Conservation (phyloP, 2,329 filamentous ascomycete species). For the Dothideomycetes sp. region DNA sequence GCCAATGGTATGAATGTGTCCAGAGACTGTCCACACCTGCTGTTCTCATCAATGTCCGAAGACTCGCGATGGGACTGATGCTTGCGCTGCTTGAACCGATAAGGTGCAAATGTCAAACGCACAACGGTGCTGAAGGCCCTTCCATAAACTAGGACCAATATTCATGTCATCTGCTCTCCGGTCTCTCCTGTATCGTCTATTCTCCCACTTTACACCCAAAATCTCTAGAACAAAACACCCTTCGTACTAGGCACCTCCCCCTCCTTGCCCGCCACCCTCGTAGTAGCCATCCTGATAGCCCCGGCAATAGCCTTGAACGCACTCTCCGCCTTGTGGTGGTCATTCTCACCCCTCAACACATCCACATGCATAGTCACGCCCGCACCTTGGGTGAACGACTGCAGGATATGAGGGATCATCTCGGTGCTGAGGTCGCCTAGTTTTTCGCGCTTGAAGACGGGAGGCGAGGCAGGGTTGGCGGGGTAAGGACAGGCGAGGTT, state of each 20-base stretch:
- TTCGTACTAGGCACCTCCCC: conserved; percentile 95
- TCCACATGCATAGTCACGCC: conserved; percentile 93
- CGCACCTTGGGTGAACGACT: conserved; percentile 86
- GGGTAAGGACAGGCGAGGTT: conserved; percentile 60
- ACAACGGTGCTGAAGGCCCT: too few relatives aligned
- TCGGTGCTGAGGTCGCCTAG: conserved; percentile 87
- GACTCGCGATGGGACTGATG: too few relatives aligned
- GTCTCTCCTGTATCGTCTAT: too few relatives aligned
- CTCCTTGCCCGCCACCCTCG: conserved; percentile 65
- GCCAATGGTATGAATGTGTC: too few relatives aligned
- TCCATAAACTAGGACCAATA: too few relatives aligned
- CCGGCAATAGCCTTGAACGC: conserved; percentile 95
- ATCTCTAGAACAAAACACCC: conserved; percentile 58
- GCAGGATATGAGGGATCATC: conserved; percentile 93
- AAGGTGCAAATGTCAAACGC: too few relatives aligned
- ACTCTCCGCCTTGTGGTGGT: conserved; percentile 92
- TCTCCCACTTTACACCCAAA: too few relatives aligned
- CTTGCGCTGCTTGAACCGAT: too few relatives aligned
- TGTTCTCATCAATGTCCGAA: too few relatives aligned
- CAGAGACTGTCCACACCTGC: too few relatives aligned
- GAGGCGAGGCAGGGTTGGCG: conserved; percentile 70
- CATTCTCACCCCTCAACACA: conserved; percentile 80
- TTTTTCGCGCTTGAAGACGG: conserved; percentile 82
- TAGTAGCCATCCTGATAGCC: conserved; percentile 67
- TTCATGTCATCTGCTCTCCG: too few relatives aligned